Evolutionary conservation across 2,329 filamentous ascomycete species (phyloP), one percentile per base, ranked within the genome.

Genomic region (Saccharata proteae): DNA sequence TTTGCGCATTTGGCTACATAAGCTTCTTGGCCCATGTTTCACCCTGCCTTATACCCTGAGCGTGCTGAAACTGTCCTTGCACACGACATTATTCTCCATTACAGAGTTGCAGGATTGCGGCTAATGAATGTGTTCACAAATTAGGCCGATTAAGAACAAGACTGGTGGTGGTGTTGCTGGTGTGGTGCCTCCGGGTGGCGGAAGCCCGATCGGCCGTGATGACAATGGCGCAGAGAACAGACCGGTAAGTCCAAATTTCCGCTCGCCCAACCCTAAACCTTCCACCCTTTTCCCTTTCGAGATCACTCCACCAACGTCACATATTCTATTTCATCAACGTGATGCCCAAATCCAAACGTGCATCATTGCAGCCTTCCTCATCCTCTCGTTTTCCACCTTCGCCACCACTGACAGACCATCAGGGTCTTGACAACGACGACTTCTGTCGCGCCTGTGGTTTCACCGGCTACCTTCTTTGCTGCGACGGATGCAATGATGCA

Each of bases 401-500:
- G 20, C 36, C 33, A 15, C 46, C 51, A 41, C 57, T 65, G 47
- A 65, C 51, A 36, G 43, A 46, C 38, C 46, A 51, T 28, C 51
- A 56, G 39, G 55, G 47, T 26, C 51, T 51, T 24, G 52, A 93
- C 40, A 93, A 93, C 55, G 83, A 90, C 54, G 88, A 96, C 54
- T 79, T 80, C 49, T 98, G 88, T 62, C 78, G 78, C 39, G 75
- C 84, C 26, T 98, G 90, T 59, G 74, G 78, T 47, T 80, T 80
- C 40, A 80, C 74, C 43, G 88, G 88, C 35, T 75, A 84, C 44
- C 71, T 98, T 40, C 69, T 96, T 42, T 94, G 86, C 59, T 98
- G 90, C 57, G 90, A 96, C 60, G 82, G 80, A 40, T 98, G 90
- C 59, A 73, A 78, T 38, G 75, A 83, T 43, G 83, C 86, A 5